Base-by-base conservation (phyloP, 31 red algal species). In the Asparagopsis taxiformis region DNA sequence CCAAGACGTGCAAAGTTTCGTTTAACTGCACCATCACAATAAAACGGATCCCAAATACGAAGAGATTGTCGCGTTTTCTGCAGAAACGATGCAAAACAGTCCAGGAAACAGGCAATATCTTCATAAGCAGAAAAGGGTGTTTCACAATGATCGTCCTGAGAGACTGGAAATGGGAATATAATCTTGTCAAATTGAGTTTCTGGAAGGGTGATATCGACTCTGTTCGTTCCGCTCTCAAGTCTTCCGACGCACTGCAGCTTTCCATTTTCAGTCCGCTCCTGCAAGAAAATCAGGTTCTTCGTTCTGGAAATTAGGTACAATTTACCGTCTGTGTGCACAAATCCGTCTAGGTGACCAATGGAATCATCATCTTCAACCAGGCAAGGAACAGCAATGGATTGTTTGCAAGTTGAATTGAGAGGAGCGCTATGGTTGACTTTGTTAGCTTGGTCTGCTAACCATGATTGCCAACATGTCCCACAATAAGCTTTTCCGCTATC, bases 11-110 rank as follows among this genome's bases (percentile, higher is more conserved):
- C 52, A 13, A 84, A 43, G 1, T 62, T 34, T 4, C 31, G 33
- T 41, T 72, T 84, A 1, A 84, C 59, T 20, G 39, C 64, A 0
- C 79, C 79, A 29, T 68, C 61, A 55, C 79, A 84, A 56, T 65
- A 84, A 34, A 57, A 84, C 2, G 79, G 79, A 31, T 84, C 79
- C 55, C 59, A 84, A 15, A 84, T 84, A 11, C 26, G 33, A 17
- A 84, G 23, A 2, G 20, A 50, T 4, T 20, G 11, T 16, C 37
- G 3, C 0, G 3, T 62, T 44, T 84, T 84, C 3, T 39, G 32
- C 55, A 84, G 21, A 2, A 19, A 54, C 2, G 13, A 3, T n/a
- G 79, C 66, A 19, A 84, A 31, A 19, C 54, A 72, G 32, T 32
- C n/a, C 26, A 84, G 48, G 36, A 55, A 51, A 37, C 24, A 51